Evolutionary conservation across 257 asterid genomes (phyloP).

Genomic region (Anisodus acutangulus): DNA sequence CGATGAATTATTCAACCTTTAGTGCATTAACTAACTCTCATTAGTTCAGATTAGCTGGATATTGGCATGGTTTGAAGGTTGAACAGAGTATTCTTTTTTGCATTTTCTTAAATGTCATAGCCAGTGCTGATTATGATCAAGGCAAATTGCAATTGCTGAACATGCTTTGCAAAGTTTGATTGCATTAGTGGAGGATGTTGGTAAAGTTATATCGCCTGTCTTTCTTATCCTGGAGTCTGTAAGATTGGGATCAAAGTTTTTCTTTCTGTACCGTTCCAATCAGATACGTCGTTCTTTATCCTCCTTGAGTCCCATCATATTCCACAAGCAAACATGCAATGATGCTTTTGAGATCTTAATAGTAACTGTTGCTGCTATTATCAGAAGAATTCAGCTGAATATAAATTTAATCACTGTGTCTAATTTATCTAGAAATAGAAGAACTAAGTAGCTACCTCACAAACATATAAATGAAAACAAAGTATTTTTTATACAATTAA

Average conservation of each 20-base stretch:
- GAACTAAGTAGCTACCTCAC: neutral
- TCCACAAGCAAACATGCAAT: neutral
- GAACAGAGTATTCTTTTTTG: neutral
- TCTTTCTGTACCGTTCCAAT: neutral
- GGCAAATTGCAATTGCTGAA: neutral
- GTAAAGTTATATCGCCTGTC: neutral
- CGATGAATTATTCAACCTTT: neutral
- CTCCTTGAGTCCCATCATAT: neutral
- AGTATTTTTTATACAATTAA: neutral
- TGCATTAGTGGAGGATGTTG: neutral
- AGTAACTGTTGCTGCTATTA: neutral
- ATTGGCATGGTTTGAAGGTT: neutral
- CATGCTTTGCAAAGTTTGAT: neutral
- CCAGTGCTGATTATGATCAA: neutral
- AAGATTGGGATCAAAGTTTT: neutral
- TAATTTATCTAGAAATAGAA: neutral
- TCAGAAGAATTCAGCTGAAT: neutral
- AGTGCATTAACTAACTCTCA: neutral
- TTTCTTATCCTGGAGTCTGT: neutral
- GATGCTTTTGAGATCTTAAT: neutral
- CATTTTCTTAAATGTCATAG: neutral
- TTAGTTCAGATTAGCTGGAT: neutral
- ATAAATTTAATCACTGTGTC: neutral
- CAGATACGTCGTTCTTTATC: neutral
- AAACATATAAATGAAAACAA: neutral